Base-by-base conservation (phyloP, 2,329 filamentous ascomycete species). In the Fusarium compactum region DNA sequence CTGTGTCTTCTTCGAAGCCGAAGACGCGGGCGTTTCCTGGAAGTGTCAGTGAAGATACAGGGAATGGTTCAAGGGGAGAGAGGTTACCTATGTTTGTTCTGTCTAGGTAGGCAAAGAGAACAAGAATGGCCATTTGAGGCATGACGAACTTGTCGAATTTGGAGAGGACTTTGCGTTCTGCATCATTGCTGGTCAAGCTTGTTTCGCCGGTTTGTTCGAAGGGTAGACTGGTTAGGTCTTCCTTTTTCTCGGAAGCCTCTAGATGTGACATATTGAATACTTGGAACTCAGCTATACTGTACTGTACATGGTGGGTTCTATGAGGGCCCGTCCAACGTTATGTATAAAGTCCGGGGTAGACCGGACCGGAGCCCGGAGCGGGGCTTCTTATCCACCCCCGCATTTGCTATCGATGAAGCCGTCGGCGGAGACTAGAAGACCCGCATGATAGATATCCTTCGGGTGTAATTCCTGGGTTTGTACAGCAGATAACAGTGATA, bases 1-100 rank as follows among this genome's bases (percentile, higher is more conserved):
- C 69, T 12, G 79, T 74, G 25, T 77, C 75, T 22, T 78, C 72
- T 4, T 77, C 71, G 6, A 82, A 70, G 58, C 81, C 74, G 62
- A 78, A 72, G 27, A 80, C 74, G 27, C 78, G 69, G 8, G 78
- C 77, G 57, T 82, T 80, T n/a, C 77, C 79, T 74, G 14, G 2
- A n/a, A 4, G 5, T 2, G 8, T 11, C 0, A 8, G n/a, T 2
- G 15, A 15, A 6, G 15, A 8, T 34, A 18, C 32, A 34, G 32
- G 3, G 15, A 1, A 8, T 30, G 6, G 30, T 14, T 3, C 5
- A 5, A 29, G 27, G 6, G 14, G 30, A 34, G 32, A 38, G 10
- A n/a, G 6, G 3, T 16, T 32, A 73, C 74, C 74, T 9, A 77
- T 76, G 22, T 77, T 77, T 25, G 75, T 75, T 27, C 75, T 62